These are phyloP conservation scores for Penicillium expansum DNA, from an alignment of 2,329 filamentous ascomycete genomes.

Conservation along the genomic window DNA sequence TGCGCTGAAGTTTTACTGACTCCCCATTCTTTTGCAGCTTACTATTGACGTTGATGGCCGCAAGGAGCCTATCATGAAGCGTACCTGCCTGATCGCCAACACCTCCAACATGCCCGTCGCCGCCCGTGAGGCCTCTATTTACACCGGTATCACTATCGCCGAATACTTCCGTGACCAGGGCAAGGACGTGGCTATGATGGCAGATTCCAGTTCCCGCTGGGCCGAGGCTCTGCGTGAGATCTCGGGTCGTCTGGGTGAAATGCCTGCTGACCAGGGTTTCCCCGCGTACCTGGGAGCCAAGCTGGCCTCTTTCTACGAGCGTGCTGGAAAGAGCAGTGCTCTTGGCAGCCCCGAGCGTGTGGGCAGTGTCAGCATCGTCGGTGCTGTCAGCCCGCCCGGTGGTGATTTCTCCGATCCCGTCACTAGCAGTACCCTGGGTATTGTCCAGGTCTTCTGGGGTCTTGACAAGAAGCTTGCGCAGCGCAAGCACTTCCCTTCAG, in stretches of 20 bases:
- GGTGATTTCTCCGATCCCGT: conserved; percentile 99
- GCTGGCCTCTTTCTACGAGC: conserved; percentile 98
- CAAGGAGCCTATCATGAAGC: conserved; percentile 99
- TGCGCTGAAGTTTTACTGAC: conserved; percentile 16
- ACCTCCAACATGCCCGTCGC: conserved; percentile 99
- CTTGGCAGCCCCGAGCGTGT: conserved; percentile 85
- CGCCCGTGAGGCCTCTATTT: conserved; percentile 96
- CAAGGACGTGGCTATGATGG: conserved; percentile 99
- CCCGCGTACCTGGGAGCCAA: conserved; percentile 95
- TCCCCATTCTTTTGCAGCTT: conserved; percentile 51
- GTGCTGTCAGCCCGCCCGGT: conserved; percentile 93
- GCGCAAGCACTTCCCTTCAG: conserved; percentile 97
- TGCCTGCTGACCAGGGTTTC: conserved; percentile 99
- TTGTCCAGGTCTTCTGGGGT: conserved; percentile 99
- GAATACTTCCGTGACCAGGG: conserved; percentile 98
- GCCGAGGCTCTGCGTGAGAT: conserved; percentile 98
- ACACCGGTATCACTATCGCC: conserved; percentile 90
- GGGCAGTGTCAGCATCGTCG: conserved; percentile 95
- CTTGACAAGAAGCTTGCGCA: conserved; percentile 99
- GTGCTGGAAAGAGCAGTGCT: conserved; percentile 80
- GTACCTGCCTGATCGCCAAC: conserved; percentile 96
- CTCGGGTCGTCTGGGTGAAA: conserved; percentile 97
- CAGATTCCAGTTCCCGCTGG: conserved; percentile 96
- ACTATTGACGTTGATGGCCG: conserved; percentile 91
- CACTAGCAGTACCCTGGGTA: conserved; percentile 87